These are phyloP conservation scores for Colletotrichum sublineola DNA, from an alignment of 2,329 filamentous ascomycete species.

Conservation along the genomic window DNA sequence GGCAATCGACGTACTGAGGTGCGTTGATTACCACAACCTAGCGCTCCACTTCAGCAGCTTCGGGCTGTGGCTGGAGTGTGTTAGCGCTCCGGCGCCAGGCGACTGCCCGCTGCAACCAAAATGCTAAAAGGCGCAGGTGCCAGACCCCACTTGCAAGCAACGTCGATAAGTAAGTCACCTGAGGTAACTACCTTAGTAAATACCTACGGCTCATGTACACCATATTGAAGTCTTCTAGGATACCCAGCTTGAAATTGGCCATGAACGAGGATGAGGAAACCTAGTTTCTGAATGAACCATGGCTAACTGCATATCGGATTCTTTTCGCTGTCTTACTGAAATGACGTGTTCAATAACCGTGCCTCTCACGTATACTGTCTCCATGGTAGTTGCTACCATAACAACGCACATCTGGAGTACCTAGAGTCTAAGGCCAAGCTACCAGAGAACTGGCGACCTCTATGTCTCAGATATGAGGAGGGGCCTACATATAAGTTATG, in stretches of 20 bases:
- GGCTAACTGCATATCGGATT: not conserved
- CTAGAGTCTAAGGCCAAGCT: not conserved
- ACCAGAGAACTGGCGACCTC: not conserved
- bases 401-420: not conserved
- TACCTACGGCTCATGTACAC: not conserved
- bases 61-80: slow-evolving; percentile 20
- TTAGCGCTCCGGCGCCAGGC: slow-evolving; percentile 30
- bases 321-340: not conserved
- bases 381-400: not conserved
- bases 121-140: slow-evolving; percentile 18
- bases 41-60: slow-evolving; percentile 28
- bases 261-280: not conserved
- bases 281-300: not conserved
- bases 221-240: slow-evolving; percentile 28
- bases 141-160: slow-evolving; percentile 12
- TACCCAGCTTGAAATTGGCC: not conserved
- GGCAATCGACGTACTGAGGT: slow-evolving; percentile 39
- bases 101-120: slow-evolving; percentile 19
- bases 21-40: slow-evolving; percentile 31
- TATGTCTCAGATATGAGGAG: not conserved
- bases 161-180: not conserved
- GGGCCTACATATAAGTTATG: not conserved
- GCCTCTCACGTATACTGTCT: not conserved
- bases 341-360: not conserved
- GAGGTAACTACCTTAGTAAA: not conserved